Base-by-base conservation (phyloP, 306 rosid species). In the Nissolia schottii region DNA sequence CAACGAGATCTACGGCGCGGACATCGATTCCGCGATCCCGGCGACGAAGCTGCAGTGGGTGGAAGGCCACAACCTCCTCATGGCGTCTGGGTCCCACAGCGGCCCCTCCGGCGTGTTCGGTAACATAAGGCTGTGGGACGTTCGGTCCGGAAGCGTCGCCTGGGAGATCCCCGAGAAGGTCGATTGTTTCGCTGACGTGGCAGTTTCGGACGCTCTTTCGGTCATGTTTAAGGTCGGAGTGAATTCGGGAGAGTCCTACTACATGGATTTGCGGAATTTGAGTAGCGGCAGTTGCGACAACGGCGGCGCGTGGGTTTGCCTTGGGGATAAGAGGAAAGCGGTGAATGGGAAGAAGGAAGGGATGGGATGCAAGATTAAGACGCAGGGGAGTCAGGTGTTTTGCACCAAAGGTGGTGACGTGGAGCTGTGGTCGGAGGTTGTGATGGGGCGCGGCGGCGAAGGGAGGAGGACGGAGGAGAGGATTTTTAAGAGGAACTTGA, bases 51-150 rank as follows among this genome's bases (percentile, higher is more conserved):
- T 94, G 80, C 90, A 78, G 2, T 94, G 99, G 99, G 66, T 88
- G 4, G 62, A 86, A 1, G 67, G 87, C 31, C 75, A 74, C 29
- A 84, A 83, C 46, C 20, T 94, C 76, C 58, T 94, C 22, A 84
- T 91, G 95, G 96, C 99, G 2, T 76, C 99, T 4, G 99, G 97
- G 55, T 91, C 97, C 6, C 99, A 94, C 81, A 89, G 99, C 14
- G 97, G 99, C 1, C 97, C 95, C 58, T 91, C 97, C 0, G 99
- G 97, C 0, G 96, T 94, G 10, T 54, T 19, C 32, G 97, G 99
- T 0, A 88, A 82, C 70, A 59, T 94, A 8, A 85, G 83, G 41
- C 76, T 94, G n/a, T 94, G 97, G 99, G 99, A 91, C 46, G 77
- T 87, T 19, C 83, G 97, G 18, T 84, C 96, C 1, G 92, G 92